phyloP scores from a whole-genome alignment of 768 basidiomycete species.

The Ephemerocybe angulata region DNA sequence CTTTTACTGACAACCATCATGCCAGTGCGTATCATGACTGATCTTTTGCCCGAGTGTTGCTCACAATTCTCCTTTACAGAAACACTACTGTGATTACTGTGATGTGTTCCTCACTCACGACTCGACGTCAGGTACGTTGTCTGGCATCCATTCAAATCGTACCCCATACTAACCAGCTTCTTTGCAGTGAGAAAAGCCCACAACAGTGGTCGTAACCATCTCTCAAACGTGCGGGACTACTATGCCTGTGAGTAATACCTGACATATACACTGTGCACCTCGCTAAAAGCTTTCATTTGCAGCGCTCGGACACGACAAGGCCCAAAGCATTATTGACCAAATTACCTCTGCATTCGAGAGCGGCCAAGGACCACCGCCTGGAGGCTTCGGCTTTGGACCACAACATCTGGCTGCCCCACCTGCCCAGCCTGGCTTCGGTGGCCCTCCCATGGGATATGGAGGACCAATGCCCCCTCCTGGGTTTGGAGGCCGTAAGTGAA shows the following conservation, averaged over 20 bases:
- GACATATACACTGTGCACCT: background rate
- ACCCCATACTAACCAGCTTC: slow-evolving; percentile 13
- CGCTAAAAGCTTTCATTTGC: slow-evolving; percentile 11
- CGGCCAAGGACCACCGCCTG: slow-evolving; percentile 80
- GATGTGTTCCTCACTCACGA: slow-evolving; percentile 95
- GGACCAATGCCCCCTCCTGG: slow-evolving; percentile 50
- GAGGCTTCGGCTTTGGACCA: slow-evolving; percentile 83
- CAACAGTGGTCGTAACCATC: slow-evolving; percentile 95
- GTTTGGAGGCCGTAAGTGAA: slow-evolving; percentile 49
- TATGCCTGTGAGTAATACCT: slow-evolving; percentile 70
- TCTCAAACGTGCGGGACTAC: slow-evolving; percentile 94
- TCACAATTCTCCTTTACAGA: slow-evolving; percentile 39
- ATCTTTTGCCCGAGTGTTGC: background rate
- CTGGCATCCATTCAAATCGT: background rate
- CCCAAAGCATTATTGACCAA: slow-evolving; percentile 97
- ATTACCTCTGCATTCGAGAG: slow-evolving; percentile 92
- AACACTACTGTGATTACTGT: slow-evolving; percentile 94
- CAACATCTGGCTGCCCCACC: slow-evolving; percentile 66
- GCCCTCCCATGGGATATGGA: slow-evolving; percentile 48
- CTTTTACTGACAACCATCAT: slow-evolving; percentile 36
- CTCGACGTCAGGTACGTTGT: slow-evolving; percentile 74
- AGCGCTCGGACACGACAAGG: slow-evolving; percentile 94
- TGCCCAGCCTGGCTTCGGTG: slow-evolving; percentile 36
- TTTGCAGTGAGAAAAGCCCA: slow-evolving; percentile 90
- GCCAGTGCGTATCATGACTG: slow-evolving; percentile 51